These are phyloP conservation scores for Fistulina hepatica DNA, from an alignment of 1,284 basidiomycete species.

Conservation along the genomic window DNA sequence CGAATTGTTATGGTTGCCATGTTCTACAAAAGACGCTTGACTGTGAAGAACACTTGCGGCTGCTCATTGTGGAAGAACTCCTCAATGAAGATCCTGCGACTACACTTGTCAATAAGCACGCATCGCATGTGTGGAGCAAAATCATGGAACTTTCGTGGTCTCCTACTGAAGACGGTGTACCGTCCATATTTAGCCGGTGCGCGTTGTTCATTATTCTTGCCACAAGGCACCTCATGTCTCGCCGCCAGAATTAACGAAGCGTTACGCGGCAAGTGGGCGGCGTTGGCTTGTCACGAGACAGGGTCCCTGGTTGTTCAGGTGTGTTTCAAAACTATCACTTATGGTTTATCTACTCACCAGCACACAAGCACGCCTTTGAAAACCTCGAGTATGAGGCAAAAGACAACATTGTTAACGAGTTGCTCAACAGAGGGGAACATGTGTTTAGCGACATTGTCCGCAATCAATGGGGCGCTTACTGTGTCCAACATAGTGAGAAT, in stretches of 20 bases:
- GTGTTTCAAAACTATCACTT: conserved; percentile 5
- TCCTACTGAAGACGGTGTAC: conserved; percentile 68
- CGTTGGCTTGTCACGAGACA: conserved; percentile 76
- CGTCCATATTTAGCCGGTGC: conserved; percentile 56
- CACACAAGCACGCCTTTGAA: conserved; percentile 67
- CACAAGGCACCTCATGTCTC: conserved; percentile 5
- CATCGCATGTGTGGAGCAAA: conserved; percentile 82
- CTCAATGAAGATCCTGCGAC: conserved; percentile 69
- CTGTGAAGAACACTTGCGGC: conserved; percentile 71
- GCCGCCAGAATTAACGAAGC: conserved; percentile 81
- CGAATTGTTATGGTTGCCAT: conserved; percentile 79
- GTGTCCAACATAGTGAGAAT: conserved; percentile 66
- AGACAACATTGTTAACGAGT: conserved; percentile 68
- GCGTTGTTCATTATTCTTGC: not conserved
- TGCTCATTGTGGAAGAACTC: conserved; percentile 71
- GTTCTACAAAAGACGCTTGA: conserved; percentile 81
- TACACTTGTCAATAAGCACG: conserved; percentile 77
- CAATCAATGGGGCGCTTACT: conserved; percentile 79
- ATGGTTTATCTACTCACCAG: not conserved
- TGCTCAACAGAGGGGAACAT: conserved; percentile 55
- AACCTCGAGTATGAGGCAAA: conserved; percentile 74
- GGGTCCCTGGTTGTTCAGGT: conserved; percentile 79
- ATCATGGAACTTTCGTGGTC: conserved; percentile 80
- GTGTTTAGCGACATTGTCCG: conserved; percentile 72
- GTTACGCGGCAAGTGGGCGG: conserved; percentile 77